A percentile compares a stretch with the other conserved stretches of the same genome.
Conservation (phyloP, 1,284 basidiomycete genomes). For the Cryptococcus sp. region DNA sequence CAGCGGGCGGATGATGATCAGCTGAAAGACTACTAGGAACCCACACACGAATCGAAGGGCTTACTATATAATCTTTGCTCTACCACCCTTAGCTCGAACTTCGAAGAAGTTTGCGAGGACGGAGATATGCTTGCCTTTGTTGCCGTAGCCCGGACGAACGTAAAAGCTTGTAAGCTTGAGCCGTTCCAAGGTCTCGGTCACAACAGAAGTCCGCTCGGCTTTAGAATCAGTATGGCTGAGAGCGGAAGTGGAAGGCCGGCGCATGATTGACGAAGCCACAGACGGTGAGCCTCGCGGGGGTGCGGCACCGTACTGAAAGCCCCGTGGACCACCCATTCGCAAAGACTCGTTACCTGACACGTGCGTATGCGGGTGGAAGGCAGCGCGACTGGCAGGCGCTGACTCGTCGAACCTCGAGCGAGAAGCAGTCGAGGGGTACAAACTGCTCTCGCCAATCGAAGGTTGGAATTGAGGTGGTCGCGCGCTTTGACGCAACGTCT, state of each 20-base stretch:
- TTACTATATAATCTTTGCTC: constrained; percentile 43
- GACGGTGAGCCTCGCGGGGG: not conserved
- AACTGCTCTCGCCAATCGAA: no score
- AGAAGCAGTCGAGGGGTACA: no score
- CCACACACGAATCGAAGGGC: constrained; percentile 4
- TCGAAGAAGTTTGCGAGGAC: constrained; percentile 39
- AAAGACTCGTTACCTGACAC: no score
- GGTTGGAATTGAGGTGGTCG: no score
- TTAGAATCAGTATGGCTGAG: not conserved
- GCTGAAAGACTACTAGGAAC: not conserved
- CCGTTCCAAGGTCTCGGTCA: constrained; percentile 22
- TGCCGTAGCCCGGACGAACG: constrained; percentile 39
- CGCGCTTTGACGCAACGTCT: no score
- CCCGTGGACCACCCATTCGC: no score
- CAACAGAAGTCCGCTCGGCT: not conserved
- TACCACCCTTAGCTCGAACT: constrained; percentile 28
- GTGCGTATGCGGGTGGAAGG: no score
- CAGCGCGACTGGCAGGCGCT: no score
- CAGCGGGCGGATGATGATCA: not conserved
- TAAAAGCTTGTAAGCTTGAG: constrained; percentile 32
- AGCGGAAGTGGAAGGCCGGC: constrained; percentile 2
- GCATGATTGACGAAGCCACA: not conserved
- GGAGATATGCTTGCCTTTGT: constrained; percentile 22
- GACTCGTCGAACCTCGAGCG: no score
- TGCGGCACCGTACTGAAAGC: no score